Conservation (phyloP, 2,329 filamentous ascomycete genomes). For the Aspergillus phoenicis region DNA sequence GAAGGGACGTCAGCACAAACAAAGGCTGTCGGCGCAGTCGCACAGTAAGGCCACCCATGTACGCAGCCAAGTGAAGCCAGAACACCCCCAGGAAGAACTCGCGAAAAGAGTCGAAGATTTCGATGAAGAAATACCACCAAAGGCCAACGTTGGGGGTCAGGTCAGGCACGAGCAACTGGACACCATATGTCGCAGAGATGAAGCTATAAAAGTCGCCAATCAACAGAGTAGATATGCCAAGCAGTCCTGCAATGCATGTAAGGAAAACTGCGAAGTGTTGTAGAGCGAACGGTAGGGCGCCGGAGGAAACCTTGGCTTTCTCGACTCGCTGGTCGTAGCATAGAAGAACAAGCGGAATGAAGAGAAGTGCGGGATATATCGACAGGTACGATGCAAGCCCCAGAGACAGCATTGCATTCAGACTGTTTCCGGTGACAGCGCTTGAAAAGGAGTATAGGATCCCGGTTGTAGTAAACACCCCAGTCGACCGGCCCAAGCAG, state of each 20-base stretch:
- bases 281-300: constrained; percentile 54
- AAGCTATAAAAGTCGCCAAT: constrained; percentile 85
- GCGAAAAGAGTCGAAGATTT: constrained; percentile 98
- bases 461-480: constrained; percentile 83
- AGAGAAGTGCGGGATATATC: constrained; percentile 84
- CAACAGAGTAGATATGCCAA: constrained; percentile 72
- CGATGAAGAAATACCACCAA: constrained; percentile 99
- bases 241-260: constrained; percentile 61
- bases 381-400: constrained; percentile 88
- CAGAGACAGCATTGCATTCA: constrained; percentile 80
- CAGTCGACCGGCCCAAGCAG: constrained; percentile 86
- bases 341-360: constrained; percentile 78
- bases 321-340: constrained; percentile 68
- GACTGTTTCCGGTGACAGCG: constrained; percentile 71
- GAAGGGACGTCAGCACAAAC: constrained; percentile 78
- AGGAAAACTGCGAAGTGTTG: constrained; percentile 58
- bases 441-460: constrained; percentile 82
- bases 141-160: constrained; percentile 92
- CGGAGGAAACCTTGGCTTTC: constrained; percentile 34
- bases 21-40: constrained; percentile 83
- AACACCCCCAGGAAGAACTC: constrained; percentile 97
- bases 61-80: constrained; percentile 91
- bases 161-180: constrained; percentile 87
- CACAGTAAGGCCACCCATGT: constrained; percentile 82
- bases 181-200: constrained; percentile 83